These are phyloP conservation scores for Gracilaria vermiculophylla DNA, from an alignment of 23 red algal genomes.

Conservation along the genomic window DNA sequence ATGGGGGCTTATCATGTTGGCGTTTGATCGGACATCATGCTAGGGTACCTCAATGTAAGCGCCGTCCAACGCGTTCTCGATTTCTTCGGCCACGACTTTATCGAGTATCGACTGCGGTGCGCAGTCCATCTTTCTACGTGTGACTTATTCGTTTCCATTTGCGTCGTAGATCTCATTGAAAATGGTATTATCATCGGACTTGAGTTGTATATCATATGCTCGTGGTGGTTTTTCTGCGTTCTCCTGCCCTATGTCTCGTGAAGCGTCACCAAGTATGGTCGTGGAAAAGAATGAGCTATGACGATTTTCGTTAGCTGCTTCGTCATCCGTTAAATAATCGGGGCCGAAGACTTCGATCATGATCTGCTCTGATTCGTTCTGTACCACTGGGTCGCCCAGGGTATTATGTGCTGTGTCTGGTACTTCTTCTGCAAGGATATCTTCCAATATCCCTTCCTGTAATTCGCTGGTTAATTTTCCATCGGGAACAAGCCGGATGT, in stretches of 20 bases:
- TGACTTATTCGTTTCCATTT: not conserved
- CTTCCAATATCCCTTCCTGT: conserved; percentile 9
- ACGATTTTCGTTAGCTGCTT: not conserved
- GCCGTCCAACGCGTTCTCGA: conserved; percentile 5
- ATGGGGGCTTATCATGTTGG: conserved; percentile 29
- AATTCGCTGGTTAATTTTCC: not conserved
- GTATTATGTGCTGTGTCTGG: not conserved
- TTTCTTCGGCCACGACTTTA: conserved; percentile 24
- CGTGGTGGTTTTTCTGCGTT: not conserved
- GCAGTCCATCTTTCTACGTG: conserved; percentile 40
- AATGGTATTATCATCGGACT: conserved; percentile 29
- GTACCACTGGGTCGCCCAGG: not conserved
- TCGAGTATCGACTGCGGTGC: conserved; percentile 32
- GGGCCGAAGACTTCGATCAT: not conserved
- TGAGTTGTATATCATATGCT: not conserved
- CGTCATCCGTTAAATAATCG: not conserved
- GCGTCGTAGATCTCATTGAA: conserved; percentile 22
- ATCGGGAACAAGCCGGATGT: not conserved
- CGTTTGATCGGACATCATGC: not conserved
- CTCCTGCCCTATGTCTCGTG: not conserved
- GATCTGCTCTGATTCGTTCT: not conserved
- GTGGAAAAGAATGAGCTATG: conserved; percentile 20
- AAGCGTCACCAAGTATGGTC: not conserved
- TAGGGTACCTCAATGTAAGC: conserved; percentile 30
- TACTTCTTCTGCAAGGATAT: not conserved